Base-by-base conservation (phyloP, 352 stramenopile genomes). In the Globisporangium radiosum region DNA sequence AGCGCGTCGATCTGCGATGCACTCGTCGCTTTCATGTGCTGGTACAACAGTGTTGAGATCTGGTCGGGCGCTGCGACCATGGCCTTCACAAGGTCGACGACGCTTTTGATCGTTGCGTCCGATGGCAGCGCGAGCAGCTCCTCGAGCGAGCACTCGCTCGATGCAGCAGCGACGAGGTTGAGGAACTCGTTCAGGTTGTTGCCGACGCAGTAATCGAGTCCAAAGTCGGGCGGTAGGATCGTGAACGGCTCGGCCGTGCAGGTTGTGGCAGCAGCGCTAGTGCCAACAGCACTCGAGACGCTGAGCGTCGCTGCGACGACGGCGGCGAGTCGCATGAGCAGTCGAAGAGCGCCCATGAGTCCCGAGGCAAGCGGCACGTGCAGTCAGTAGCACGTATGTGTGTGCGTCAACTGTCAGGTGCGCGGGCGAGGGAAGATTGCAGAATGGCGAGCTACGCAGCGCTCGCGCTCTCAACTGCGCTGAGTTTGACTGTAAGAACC, bases 121-220 rank as follows among this genome's bases (percentile, higher is more conserved):
- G 37, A 56, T 25, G 78, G 62, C 8, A 88, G 56, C 49, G 56
- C 60, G 36, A 64, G 66, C 36, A 87, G 67, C 39, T 71, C 74
- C 43, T 68, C 72, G 55, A 87, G 68, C 59, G 75, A 67, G 52
- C 75, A 85, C 63, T 75, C 75, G 45, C 59, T 71, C 9, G 60
- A 63, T 3, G 60, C 61, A 5, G 47, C 65, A 4, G 74, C 69
- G 7, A 88, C 63, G 33, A 69, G 56, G 36, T 59, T 58, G 36
- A 77, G 68, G 8, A 88, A 60, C 39, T 68, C 54, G 37, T 66
- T 69, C 36, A 85, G 58, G 63, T 88, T 88, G 57, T 63, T 75
- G 47, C 73, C 76, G 17, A 83, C 61, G 64, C 78, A 88, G 17
- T 68, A 69, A 49, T 74, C 71, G 9, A 88, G 56, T 4, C 76